Evolutionary conservation across 768 basidiomycete genomes (phyloP), one percentile per base, ranked within the genome.

Genomic region (Leucosporidium scottii): DNA sequence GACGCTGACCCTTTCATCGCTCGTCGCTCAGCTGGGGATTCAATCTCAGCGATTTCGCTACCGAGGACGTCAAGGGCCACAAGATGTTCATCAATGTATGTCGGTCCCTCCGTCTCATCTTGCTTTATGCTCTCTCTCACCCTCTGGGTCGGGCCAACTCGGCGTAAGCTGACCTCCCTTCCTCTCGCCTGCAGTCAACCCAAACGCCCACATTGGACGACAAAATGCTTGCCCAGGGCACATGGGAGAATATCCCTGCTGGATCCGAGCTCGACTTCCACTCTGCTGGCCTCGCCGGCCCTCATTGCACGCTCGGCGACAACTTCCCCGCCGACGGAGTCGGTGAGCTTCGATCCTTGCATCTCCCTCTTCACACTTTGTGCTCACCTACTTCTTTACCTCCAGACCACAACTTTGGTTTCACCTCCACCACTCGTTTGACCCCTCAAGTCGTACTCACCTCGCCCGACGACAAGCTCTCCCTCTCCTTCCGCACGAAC

Each of bases 401-500:
- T 36, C 9, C 25, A 59, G 60, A 61, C 31, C 49, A 61, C 60
- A 61, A 50, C 60, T 49, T 64, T 18, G 60, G 67, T 55, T 48
- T 72, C 28, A 64, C 65, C n/a, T 50, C 65, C 23, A 67, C 60
- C 49, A 1, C 31, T 7, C 15, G 23, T 20, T 25, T 20, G 44
- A 20, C 0, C 8, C 60, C 60, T 18, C 31, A 51, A 28, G 59
- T 64, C 31, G 61, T 69, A 55, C 59, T 72, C 20, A 66, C 71
- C 5, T 50, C 65, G 13, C 71, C 71, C 25, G 8, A 30, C 44
- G 28, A 17, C 4, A 31, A 57, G 25, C 34, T 47, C 48, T 57
- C 66, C 17, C 62, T 72, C 25, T 59, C 65, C 20, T 72, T 72
- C 67, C 60, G 59, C 2, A 44, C 62, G 2, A 64, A 63, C 49